Conservation (phyloP, 352 stramenopile genomes). For the Phytopythium boreale region DNA sequence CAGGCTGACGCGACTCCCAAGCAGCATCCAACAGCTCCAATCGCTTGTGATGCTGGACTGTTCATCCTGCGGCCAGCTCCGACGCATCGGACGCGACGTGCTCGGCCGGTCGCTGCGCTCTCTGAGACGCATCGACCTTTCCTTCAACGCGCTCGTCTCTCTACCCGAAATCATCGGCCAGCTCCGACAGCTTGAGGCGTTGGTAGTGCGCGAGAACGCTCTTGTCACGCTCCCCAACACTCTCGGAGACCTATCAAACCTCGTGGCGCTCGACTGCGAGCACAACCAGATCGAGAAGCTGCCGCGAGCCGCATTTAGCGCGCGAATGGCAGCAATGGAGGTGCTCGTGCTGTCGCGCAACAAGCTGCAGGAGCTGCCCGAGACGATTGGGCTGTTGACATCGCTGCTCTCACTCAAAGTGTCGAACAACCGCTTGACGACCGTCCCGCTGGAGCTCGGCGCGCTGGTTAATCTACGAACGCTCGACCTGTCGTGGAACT, state of each 20-base stretch:
- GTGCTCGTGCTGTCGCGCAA: slow-evolving; percentile 43
- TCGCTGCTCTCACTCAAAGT: slow-evolving; percentile 32
- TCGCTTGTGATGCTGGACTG: slow-evolving; percentile 39
- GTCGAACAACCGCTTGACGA: slow-evolving; percentile 33
- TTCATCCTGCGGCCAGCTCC: slow-evolving; percentile 36
- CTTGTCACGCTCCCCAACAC: slow-evolving; percentile 25
- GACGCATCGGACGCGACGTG: slow-evolving; percentile 46
- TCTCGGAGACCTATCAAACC: slow-evolving; percentile 21
- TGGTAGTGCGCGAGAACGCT: slow-evolving; percentile 41
- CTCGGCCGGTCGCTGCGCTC: slow-evolving; percentile 29
- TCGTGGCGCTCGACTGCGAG: slow-evolving; percentile 35
- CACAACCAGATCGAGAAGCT: slow-evolving; percentile 39
- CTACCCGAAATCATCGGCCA: slow-evolving; percentile 37
- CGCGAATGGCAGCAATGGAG: slow-evolving; percentile 26
- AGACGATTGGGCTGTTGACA: slow-evolving; percentile 37
- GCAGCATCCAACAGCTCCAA: slow-evolving; percentile 36
- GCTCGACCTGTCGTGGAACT: slow-evolving; percentile 65
- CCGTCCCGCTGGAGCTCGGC: slow-evolving; percentile 49
- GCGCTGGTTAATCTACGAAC: slow-evolving; percentile 43
- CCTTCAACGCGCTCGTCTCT: slow-evolving; percentile 39
- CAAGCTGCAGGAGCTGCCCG: slow-evolving; percentile 32
- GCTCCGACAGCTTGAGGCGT: slow-evolving; percentile 34
- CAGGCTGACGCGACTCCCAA: slow-evolving; percentile 35
- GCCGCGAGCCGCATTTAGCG: slow-evolving; percentile 21
- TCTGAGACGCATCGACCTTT: slow-evolving; percentile 37